Conservation (phyloP, 306 rosid species). For the Hippophae gyantsensis region DNA sequence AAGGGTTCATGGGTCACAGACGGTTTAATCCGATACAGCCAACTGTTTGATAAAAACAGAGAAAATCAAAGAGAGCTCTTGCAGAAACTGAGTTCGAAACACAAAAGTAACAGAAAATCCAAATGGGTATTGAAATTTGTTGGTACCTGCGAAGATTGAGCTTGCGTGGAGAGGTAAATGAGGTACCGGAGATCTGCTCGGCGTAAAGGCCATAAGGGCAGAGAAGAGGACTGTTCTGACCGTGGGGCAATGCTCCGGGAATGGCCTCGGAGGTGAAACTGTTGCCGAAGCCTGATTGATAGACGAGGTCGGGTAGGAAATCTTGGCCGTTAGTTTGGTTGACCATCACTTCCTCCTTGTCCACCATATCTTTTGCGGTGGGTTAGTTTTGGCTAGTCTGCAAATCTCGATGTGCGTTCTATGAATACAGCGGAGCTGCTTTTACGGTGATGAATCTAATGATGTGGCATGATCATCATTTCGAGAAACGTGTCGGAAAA, state of each 20-base stretch:
- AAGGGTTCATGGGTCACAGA: slow-evolving; percentile 95
- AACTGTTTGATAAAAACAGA: slow-evolving; percentile 23
- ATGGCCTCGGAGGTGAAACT: slow-evolving; percentile 74
- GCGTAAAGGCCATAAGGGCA: slow-evolving; percentile 88
- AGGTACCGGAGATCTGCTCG: slow-evolving; percentile 90
- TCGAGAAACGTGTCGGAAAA: too few relatives aligned
- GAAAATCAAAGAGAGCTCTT: not conserved
- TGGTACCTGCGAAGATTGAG: slow-evolving; percentile 56
- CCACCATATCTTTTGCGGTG: too few relatives aligned
- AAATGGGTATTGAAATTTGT: not conserved
- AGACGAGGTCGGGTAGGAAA: slow-evolving; percentile 22
- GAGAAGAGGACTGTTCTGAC: slow-evolving; percentile 76
- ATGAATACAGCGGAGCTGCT: too few relatives aligned
- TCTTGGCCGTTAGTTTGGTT: slow-evolving; percentile 13
- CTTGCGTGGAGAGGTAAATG: slow-evolving; percentile 82
- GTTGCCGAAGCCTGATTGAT: slow-evolving; percentile 71
- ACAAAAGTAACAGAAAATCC: not conserved
- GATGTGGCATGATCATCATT: too few relatives aligned
- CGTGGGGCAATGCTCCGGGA: slow-evolving; percentile 65
- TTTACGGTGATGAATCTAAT: too few relatives aligned
- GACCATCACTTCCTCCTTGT: not conserved
- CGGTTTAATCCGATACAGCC: slow-evolving; percentile 87
- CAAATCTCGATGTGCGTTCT: too few relatives aligned
- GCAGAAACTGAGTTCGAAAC: not conserved
- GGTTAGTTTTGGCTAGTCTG: too few relatives aligned